These are phyloP conservation scores for Eremothecium gossypii DNA, from an alignment of 1,139 yeast species.

Conservation along the genomic window DNA sequence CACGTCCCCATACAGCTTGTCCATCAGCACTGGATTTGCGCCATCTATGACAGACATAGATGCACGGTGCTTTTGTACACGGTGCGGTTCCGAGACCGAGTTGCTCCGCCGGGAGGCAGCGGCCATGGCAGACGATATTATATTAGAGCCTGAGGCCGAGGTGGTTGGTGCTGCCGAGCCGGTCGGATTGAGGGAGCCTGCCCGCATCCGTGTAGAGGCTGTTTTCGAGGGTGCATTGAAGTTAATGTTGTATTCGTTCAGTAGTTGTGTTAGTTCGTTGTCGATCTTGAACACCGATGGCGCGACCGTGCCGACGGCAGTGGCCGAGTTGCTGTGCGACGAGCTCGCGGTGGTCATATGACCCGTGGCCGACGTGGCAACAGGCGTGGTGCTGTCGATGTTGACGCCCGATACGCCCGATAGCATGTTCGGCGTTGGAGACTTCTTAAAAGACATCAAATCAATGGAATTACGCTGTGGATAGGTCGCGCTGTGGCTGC, in stretches of 20 bases:
- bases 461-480: slow-evolving; percentile 1
- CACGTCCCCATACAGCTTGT: slow-evolving; percentile 15
- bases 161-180: neutral
- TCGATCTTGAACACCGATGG: slow-evolving; percentile 13
- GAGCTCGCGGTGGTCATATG: neutral
- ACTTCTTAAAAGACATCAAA: slow-evolving; percentile 5
- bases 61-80: slow-evolving; percentile 18
- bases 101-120: slow-evolving; percentile 7
- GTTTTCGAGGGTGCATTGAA: slow-evolving; percentile 8
- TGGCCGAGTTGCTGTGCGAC: neutral
- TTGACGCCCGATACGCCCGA: neutral
- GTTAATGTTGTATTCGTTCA: slow-evolving; percentile 24
- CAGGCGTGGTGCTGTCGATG: neutral
- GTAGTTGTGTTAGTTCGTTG: slow-evolving; percentile 19
- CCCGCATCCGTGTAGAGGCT: slow-evolving; percentile 6
- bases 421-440: neutral
- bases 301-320: neutral
- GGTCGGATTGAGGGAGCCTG: slow-evolving; percentile 9
- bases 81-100: slow-evolving; percentile 9
- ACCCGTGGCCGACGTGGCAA: neutral
- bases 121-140: slow-evolving; percentile 3
- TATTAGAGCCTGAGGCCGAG: slow-evolving; percentile 8
- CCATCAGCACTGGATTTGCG: slow-evolving; percentile 14
- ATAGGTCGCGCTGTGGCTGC: slow-evolving; percentile 5
- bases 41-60: slow-evolving; percentile 21